Percentiles rank a stretch among this genome's conserved stretches.
These are phyloP conservation scores for Podospora anserina DNA, from an alignment of 495 filamentous ascomycete genomes.

Conservation along the genomic window DNA sequence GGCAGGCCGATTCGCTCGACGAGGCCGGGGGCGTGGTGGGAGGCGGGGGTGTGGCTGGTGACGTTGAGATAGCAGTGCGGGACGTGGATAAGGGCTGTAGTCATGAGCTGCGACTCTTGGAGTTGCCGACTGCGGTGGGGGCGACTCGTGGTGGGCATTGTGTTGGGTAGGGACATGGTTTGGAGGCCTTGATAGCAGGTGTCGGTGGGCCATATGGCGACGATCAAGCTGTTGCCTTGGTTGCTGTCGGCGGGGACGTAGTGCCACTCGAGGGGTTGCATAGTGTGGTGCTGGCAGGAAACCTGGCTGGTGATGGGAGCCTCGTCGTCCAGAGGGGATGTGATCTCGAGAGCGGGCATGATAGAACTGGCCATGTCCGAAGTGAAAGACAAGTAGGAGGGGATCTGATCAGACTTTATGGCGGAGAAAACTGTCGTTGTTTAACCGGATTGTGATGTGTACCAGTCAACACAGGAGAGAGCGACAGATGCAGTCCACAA, in stretches of 20 bases:
- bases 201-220: slow-evolving; percentile 2
- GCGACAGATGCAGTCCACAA: not conserved
- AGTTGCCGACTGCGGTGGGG: not conserved
- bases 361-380: not conserved
- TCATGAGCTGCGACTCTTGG: not conserved
- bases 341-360: not conserved
- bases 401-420: not conserved
- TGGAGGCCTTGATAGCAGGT: slow-evolving; percentile 4
- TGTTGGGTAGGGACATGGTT: not conserved
- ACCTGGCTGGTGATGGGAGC: not conserved
- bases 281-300: not conserved
- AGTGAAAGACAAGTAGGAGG: not conserved
- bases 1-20: slow-evolving; percentile 9
- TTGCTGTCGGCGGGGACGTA: not conserved
- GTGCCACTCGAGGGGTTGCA: slow-evolving; percentile 1
- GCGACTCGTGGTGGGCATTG: not conserved
- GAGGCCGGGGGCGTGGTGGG: not conserved
- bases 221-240: not conserved
- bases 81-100: slow-evolving; percentile 25
- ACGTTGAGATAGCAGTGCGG: slow-evolving; percentile 26
- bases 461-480: too few relatives aligned
- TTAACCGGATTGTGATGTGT: too few relatives aligned
- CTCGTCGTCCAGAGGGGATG: not conserved
- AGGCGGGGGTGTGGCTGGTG: not conserved
- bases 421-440: too few relatives aligned